These are phyloP conservation scores for Podaxis rugospora DNA, from an alignment of 768 basidiomycete species.

Conservation along the genomic window DNA sequence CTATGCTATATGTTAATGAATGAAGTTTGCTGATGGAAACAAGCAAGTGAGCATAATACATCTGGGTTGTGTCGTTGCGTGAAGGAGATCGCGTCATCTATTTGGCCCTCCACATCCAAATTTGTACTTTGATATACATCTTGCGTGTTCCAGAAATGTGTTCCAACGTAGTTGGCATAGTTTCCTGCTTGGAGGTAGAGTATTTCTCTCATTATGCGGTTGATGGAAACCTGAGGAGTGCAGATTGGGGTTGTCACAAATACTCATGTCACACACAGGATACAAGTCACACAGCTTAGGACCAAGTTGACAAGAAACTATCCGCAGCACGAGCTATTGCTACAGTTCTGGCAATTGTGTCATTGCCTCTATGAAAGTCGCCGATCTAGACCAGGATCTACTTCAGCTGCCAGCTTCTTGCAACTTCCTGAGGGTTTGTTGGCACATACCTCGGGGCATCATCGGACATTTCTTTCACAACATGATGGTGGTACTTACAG, in stretches of 20 bases:
- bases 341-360: neutral
- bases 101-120: conserved; percentile 36
- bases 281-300: neutral
- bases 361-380: neutral
- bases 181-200: conserved; percentile 73
- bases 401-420: neutral
- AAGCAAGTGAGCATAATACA: neutral
- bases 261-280: neutral
- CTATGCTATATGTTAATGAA: conserved; percentile 25
- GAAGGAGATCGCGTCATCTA: conserved; percentile 61
- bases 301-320: too few species aligned
- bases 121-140: conserved; percentile 59
- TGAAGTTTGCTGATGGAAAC: neutral
- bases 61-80: conserved; percentile 38
- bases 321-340: neutral
- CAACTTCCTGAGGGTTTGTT: neutral
- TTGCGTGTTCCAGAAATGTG: conserved; percentile 83
- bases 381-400: neutral
- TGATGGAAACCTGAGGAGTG: neutral
- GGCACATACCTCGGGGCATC: conserved; percentile 22
- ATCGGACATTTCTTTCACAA: conserved; percentile 16
- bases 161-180: conserved; percentile 62
- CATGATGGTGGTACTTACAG: neutral
- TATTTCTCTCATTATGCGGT: conserved; percentile 64
- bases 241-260: neutral